These are phyloP conservation scores for Microstegium vimineum DNA, from an alignment of 176 grass and related monocot species.

Conservation along the genomic window DNA sequence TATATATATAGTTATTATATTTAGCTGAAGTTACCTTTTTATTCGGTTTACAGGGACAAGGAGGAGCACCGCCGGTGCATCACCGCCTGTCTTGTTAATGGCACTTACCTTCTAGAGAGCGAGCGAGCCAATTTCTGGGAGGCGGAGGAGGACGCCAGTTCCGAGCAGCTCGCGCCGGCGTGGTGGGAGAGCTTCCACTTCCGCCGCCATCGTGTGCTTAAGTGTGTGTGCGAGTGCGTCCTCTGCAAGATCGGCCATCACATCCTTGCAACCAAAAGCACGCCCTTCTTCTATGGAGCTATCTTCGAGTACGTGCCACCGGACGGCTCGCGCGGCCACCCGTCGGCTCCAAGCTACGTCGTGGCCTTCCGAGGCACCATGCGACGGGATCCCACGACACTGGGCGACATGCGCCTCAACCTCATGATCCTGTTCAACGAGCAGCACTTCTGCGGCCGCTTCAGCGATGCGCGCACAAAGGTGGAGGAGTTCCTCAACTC, in stretches of 20 bases:
- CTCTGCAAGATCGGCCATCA: background rate
- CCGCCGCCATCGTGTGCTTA: background rate
- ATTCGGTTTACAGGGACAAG: background rate
- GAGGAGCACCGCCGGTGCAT: too few species aligned
- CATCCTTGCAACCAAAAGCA: background rate
- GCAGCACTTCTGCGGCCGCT: background rate
- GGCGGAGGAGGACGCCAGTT: background rate
- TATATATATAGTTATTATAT: too few species aligned
- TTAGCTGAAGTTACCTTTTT: background rate
- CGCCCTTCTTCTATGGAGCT: background rate
- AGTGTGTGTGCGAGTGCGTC: background rate
- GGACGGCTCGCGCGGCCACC: background rate
- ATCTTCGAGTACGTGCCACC: background rate
- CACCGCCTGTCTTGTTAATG: conserved; percentile 8
- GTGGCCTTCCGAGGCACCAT: conserved; percentile 23
- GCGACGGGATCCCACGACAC: background rate
- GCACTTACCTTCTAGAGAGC: background rate
- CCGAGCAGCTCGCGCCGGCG: background rate
- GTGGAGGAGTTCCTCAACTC: background rate
- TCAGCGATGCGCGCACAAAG: background rate
- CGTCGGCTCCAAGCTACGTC: background rate
- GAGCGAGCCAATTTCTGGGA: background rate
- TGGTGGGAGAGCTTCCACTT: conserved; percentile 39
- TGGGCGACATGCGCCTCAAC: background rate
- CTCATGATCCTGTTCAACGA: background rate